phyloP scores from a whole-genome alignment of 1,284 basidiomycete species.

The Marasmius fiardii region DNA sequence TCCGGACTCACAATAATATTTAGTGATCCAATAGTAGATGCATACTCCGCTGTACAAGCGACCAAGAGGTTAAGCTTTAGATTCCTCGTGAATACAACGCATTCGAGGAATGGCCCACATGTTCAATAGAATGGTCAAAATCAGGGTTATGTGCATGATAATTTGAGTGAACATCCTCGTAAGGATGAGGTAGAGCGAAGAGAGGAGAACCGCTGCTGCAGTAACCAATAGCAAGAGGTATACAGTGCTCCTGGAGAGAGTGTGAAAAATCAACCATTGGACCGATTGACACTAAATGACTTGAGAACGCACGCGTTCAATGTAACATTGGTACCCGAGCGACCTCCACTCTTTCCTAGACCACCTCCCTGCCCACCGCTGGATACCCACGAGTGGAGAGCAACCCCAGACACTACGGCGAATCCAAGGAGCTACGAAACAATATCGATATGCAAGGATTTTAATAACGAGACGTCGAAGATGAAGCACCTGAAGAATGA shows the following conservation, averaged over 20 bases:
- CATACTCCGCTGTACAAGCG: constrained; percentile 51
- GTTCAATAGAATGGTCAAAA: constrained; percentile 69
- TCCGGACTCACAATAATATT: constrained; percentile 62
- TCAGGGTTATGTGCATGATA: constrained; percentile 80
- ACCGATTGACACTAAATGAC: background rate
- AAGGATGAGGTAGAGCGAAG: constrained; percentile 69
- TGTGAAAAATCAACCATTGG: background rate
- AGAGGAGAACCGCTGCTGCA: constrained; percentile 54
- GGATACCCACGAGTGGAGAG: constrained; percentile 60
- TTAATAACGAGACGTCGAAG: background rate
- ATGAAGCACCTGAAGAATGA: constrained; percentile 47
- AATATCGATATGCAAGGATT: background rate
- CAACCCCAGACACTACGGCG: constrained; percentile 63
- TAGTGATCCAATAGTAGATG: constrained; percentile 76
- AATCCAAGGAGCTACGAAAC: constrained; percentile 58
- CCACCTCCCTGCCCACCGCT: constrained; percentile 66
- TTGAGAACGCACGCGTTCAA: constrained; percentile 49
- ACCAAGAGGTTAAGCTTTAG: constrained; percentile 7
- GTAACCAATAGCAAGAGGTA: constrained; percentile 67
- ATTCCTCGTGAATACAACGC: background rate
- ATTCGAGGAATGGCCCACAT: constrained; percentile 51
- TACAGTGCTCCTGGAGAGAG: constrained; percentile 49
- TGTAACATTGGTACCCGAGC: constrained; percentile 46
- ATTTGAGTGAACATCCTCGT: constrained; percentile 73
- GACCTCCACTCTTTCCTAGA: constrained; percentile 41